Evolutionary conservation across 202 grass and related monocot species (phyloP), one percentile per base, ranked within the genome.

Genomic region (Eragrostis tef): DNA sequence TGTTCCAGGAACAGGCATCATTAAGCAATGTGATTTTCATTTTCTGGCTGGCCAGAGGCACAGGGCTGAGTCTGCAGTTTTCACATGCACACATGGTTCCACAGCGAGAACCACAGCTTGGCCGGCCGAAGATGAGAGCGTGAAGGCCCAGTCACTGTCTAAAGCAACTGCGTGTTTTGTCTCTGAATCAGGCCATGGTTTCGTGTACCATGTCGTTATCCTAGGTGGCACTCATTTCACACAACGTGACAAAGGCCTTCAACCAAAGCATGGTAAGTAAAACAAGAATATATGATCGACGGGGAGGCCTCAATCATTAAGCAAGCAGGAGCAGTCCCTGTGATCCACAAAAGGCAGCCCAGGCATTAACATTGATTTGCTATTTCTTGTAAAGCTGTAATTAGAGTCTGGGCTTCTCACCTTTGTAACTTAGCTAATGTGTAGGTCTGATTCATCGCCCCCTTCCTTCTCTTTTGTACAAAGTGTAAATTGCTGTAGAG

Each of bases 1-100:
- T 62, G 68, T 45, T 53, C 19, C 22, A 27, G 42, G 21, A 69
- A 49, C 77, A 49, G 9, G 25, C 65, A 89, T 85, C 64, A 81
- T 77, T 76, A 50, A 59, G 47, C 20, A 71, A 29, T 39, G 78
- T 72, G 70, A 11, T 36, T 20, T 43, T n/a, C 13, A 26, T 61
- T 61, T 27, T 6, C 4, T 61, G 22, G 22, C 58, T 11, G 24
- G 9, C 3, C 21, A 25, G 58, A 61, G 22, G 1, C 39, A 45
- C 43, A 48, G 24, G 19, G 1, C 24, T n/a, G 9, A 64, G 58
- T 0, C 7, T 59, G 58, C 67, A 20, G 47, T 78, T 77, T 77
- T 73, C 79, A 25, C 15, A 20, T 49, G 79, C 36, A 34, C 41
- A 29, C 2, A 63, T 25, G 60, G 12, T n/a, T 12, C 65, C 27